phyloP scores from a whole-genome alignment of 164 flowering plant species.

The Dillenia suffruticosa region DNA sequence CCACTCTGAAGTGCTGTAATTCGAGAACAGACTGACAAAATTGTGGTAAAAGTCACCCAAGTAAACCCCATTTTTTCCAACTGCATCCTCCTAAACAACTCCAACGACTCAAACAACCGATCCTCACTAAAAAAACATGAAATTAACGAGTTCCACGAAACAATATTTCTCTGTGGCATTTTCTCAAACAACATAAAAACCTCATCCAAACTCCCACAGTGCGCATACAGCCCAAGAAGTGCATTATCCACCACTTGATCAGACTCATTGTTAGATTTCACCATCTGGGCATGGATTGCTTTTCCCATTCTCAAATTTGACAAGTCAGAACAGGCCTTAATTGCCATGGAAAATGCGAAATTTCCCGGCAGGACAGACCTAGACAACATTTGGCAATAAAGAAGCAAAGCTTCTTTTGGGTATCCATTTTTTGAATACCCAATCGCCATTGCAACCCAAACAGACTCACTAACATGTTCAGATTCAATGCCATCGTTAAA shows the following conservation, averaged over 20 bases:
- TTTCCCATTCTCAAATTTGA: constrained; percentile 21
- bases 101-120: constrained; percentile 21
- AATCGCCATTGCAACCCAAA: constrained; percentile 39
- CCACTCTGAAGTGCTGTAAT: constrained; percentile 25
- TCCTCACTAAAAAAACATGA: constrained; percentile 16
- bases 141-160: constrained; percentile 38
- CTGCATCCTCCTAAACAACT: constrained; percentile 24
- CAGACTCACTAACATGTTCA: constrained; percentile 11
- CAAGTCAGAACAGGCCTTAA: constrained; percentile 28
- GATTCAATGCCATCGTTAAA: constrained; percentile 20
- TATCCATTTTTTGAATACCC: constrained; percentile 32
- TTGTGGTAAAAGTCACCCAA: constrained; percentile 34
- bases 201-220: constrained; percentile 25
- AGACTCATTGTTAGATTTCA: constrained; percentile 23
- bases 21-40: constrained; percentile 26
- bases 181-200: constrained; percentile 27
- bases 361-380: constrained; percentile 17
- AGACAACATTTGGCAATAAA: constrained; percentile 26
- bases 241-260: constrained; percentile 46
- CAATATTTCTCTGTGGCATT: constrained; percentile 40
- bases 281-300: constrained; percentile 34
- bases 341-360: constrained; percentile 32
- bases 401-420: constrained; percentile 19
- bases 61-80: constrained; percentile 27
- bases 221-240: constrained; percentile 24